Percentiles rank a stretch among this genome's conserved stretches.
phyloP scores from a whole-genome alignment of 495 filamentous ascomycete genomes.

The Aspergillus coremiiformis region DNA sequence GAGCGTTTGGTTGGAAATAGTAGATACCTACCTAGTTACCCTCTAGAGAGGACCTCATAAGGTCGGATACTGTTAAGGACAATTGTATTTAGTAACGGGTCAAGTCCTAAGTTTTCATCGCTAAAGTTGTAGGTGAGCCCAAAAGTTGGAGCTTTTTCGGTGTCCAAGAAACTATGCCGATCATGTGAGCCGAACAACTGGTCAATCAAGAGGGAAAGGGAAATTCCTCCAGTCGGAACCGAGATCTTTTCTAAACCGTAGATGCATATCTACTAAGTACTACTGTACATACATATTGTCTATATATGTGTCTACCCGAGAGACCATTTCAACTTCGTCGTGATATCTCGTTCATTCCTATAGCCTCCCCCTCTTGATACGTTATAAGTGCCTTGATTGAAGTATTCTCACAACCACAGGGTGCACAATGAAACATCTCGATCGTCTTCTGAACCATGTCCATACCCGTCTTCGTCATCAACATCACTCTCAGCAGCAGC shows the following conservation, averaged over 20 bases:
- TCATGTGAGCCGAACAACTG: not conserved
- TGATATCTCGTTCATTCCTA: conserved; percentile 1
- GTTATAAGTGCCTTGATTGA: no score
- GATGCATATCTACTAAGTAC: no score
- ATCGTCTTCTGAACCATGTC: conserved; percentile 13
- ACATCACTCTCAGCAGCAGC: not conserved
- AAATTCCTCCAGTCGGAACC: not conserved
- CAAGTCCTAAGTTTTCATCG: no score
- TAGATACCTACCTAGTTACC: no score
- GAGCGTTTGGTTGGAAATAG: not conserved
- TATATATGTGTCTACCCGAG: not conserved
- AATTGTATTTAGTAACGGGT: no score
- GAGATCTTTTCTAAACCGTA: no score
- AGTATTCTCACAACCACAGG: not conserved
- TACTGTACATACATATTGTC: no score
- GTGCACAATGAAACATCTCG: conserved; percentile 12
- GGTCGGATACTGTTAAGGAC: no score
- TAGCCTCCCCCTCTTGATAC: not conserved
- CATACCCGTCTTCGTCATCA: conserved; percentile 8
- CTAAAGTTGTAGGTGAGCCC: no score
- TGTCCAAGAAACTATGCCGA: not conserved
- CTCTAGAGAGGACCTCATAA: no score
- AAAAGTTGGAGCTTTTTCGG: no score
- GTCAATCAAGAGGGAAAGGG: not conserved
- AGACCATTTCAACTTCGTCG: not conserved